Evolutionary conservation across 2,329 filamentous ascomycete genomes (phyloP), one percentile per base, ranked within the genome.

Genomic region (Drechslerella stenobrocha): DNA sequence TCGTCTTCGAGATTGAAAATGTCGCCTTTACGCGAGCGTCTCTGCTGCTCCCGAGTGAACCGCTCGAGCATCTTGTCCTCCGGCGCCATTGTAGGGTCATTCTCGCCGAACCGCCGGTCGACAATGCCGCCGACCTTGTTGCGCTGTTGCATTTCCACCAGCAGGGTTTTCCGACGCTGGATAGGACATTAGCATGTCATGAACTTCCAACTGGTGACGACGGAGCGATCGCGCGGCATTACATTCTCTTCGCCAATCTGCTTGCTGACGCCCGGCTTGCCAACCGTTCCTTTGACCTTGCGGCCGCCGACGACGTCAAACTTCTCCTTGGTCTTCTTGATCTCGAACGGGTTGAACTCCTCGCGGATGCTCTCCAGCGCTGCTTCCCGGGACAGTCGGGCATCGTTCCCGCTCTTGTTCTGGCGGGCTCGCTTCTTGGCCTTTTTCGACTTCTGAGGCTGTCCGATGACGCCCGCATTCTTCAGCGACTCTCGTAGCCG

Each of bases 271-370:
- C 89, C 89, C 1, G 93, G 93, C 52, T 91, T 82, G 28, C 87
- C 72, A 24, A 72, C 60, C 1, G 70, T 63, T 32, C 72, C 88
- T 70, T 87, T 80, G 70, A 87, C 77, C 45, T 71, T 82, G 48
- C 82, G 82, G 70, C 71, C 56, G 32, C 72, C 72, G 40, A 61
- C 60, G 24, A 74, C 70, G 11, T 47, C 63, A 30, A 72, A 64
- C 35, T 74, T 74, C 46, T 72, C 64, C 40, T 70, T 69, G 2
- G 70, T 74, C 26, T 70, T 71, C 77, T 95, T 95, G 76, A 96
- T 84, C 75, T 98, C 93, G 77, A 98, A 98, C 0, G 93, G 93
- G 76, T 98, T 98, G 83, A 97, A 97, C 72, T 91, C 87, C 74
- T 97, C 91, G 75, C 93, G 87, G 75, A 98, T 96, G 60, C 84